Evolutionary conservation across 2,329 filamentous ascomycete genomes (phyloP).

Genomic region (Myriosclerotinia curreyana): DNA sequence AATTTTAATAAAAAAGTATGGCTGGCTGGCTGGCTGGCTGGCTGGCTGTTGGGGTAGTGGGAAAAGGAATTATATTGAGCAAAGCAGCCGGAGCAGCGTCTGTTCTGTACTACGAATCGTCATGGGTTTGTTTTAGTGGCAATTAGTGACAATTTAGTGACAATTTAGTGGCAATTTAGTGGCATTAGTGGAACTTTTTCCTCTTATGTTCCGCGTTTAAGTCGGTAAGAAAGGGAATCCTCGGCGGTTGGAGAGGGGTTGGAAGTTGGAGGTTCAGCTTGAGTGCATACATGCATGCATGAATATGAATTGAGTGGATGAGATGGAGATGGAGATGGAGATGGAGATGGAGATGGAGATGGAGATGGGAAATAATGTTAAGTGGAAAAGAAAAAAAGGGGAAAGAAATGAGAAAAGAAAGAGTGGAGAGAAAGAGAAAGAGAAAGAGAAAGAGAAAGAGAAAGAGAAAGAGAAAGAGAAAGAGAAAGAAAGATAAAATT

Average conservation of each 20-base stretch:
- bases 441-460: neutral
- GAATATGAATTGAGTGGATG: neutral
- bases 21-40: too few species aligned
- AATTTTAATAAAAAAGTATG: slow-evolving; percentile 22
- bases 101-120: slow-evolving; percentile 34
- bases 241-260: slow-evolving; percentile 20
- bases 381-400: neutral
- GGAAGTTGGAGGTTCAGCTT: slow-evolving; percentile 19
- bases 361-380: neutral
- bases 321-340: neutral
- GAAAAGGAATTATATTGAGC: slow-evolving; percentile 39
- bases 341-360: too few species aligned
- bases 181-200: slow-evolving; percentile 1
- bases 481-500: too few species aligned
- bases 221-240: slow-evolving; percentile 12
- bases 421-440: neutral
- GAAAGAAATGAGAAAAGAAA: neutral
- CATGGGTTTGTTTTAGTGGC: slow-evolving; percentile 29
- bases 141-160: neutral
- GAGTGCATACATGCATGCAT: neutral
- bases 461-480: too few species aligned
- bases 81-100: too few species aligned
- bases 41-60: slow-evolving; percentile 35
- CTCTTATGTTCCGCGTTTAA: slow-evolving; percentile 15
- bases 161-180: neutral